Evolutionary conservation across 179 eudicot genomes (phyloP).

Genomic region (Amaranthus tricolor): DNA sequence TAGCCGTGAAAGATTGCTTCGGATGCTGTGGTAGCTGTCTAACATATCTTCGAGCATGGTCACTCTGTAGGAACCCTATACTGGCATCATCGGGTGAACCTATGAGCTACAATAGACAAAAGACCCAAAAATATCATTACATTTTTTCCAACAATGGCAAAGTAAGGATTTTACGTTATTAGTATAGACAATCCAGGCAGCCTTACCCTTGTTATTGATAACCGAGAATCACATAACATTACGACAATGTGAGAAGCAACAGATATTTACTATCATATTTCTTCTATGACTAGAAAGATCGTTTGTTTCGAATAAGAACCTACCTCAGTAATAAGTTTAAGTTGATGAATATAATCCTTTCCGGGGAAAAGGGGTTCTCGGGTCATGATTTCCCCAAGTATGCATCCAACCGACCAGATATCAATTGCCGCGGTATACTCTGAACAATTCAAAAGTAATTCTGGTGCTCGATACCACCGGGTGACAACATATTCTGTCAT

Average conservation of each 20-base stretch:
- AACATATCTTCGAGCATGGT: constrained; percentile 81
- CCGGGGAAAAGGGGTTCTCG: constrained; percentile 93
- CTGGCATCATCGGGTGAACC: constrained; percentile 95
- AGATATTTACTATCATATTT: no score
- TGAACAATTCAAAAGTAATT: constrained; percentile 87
- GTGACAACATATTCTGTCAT: constrained; percentile 99
- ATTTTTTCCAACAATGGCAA: background rate
- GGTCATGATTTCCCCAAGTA: constrained; percentile 89
- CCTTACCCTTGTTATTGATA: background rate
- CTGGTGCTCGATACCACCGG: constrained; percentile 98
- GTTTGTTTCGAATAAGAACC: constrained; percentile 13
- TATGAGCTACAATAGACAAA: constrained; percentile 53
- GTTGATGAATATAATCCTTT: constrained; percentile 90
- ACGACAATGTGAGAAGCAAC: background rate
- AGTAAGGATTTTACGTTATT: background rate
- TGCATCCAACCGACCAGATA: constrained; percentile 99
- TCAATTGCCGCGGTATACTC: constrained; percentile 97
- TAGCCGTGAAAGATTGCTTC: constrained; percentile 47
- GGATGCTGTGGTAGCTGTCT: constrained; percentile 83
- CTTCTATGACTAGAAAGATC: background rate
- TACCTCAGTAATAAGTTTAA: constrained; percentile 95
- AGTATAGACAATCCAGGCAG: background rate
- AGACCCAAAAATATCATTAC: constrained; percentile 11
- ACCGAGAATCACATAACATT: no score
- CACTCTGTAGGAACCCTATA: constrained; percentile 78